Conservation (phyloP, 306 rosid genomes). For the Quercus variabilis region DNA sequence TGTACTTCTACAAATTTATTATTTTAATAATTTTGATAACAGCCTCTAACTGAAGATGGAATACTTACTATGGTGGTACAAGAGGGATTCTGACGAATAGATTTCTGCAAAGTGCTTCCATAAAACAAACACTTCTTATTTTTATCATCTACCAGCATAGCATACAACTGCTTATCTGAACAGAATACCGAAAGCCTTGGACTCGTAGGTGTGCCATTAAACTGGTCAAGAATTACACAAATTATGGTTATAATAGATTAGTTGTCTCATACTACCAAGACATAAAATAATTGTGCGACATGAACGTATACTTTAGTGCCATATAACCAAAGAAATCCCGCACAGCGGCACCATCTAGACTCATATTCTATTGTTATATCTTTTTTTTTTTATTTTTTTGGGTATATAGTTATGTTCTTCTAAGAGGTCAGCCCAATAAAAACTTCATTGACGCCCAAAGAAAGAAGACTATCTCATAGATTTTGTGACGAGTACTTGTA, state of each 20-base stretch:
- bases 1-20: not conserved
- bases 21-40: not conserved
- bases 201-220: constrained; percentile 59
- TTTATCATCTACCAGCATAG: constrained; percentile 86
- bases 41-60: constrained; percentile 9
- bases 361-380: not conserved
- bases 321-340: not conserved
- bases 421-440: not conserved
- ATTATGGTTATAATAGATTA: not conserved
- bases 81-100: constrained; percentile 42
- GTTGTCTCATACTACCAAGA: not conserved
- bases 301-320: not conserved
- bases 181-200: constrained; percentile 96
- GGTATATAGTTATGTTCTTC: no score
- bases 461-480: not conserved
- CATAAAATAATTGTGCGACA: not conserved
- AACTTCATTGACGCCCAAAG: not conserved
- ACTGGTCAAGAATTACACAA: constrained; percentile 38
- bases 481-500: not conserved
- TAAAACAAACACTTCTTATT: constrained; percentile 79
- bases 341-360: not conserved
- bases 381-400: not conserved
- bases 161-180: constrained; percentile 80
- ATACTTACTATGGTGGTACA: constrained; percentile 55
- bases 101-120: constrained; percentile 80